Evolutionary conservation across 495 filamentous ascomycete genomes (phyloP), one percentile per base, ranked within the genome.

Genomic region (Letharia columbiana): DNA sequence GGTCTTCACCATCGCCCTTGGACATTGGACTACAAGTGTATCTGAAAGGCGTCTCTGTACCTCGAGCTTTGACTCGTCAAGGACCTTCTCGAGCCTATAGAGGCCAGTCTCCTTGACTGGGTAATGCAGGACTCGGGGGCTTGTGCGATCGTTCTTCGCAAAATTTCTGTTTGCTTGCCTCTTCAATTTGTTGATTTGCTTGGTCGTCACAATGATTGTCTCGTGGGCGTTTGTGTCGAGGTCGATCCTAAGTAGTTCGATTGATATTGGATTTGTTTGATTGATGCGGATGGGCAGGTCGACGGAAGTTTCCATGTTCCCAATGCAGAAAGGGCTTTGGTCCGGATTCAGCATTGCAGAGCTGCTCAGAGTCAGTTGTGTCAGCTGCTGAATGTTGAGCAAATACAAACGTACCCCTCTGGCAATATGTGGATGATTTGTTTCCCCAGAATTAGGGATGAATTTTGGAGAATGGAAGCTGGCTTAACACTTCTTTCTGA

Each of bases 401-500:
- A 15, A n/a, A 58, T 35, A 41, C 41, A 58, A 28, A 77, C 87
- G 71, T 75, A 92, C 86, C 94, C 94, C 82, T 98, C 94, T 4
- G 94, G 94, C 39, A 98, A 80, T 73, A 98, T 95, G 72, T 98
- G 91, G 72, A 98, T 91, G 68, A 96, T 93, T 77, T 96, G 91
- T 73, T 90, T 92, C 73, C 94, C 94, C 74, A 96, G 82, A 63
- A 98, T 96, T 71, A 96, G 82, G 10, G 93, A 96, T 2, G 89
- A 81, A 73, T 97, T 97, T 73, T 96, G 87, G 54, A 95, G 81
- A 61, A 98, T 90, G 66, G 84, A 87, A 3, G 86, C 87, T 39
- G 91, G 84, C 72, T 96, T 96, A 63, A 98, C 94, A 68, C 85
- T 89, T 57, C 86, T 84, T 74, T 96, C 94, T 7, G 89, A 90